Conservation (phyloP, 2,329 filamentous ascomycete species). For the Neofusicoccum sp. region DNA sequence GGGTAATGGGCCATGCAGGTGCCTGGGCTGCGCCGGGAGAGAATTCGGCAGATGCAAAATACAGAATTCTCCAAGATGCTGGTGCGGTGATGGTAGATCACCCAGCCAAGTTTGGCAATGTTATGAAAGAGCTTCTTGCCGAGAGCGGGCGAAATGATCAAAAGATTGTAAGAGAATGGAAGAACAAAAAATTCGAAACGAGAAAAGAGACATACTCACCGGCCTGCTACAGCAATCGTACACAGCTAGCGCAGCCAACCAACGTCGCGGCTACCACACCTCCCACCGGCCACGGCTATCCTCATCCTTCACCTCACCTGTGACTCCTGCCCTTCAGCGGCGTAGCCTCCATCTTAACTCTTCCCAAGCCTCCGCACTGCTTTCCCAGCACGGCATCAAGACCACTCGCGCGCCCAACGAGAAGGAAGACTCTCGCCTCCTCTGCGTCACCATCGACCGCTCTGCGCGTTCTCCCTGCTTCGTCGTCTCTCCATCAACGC, state of each 20-base stretch:
- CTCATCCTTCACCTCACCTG: neutral
- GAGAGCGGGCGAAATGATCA: slow-evolving; percentile 41
- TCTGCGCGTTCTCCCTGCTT: slow-evolving; percentile 62
- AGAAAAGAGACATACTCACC: neutral
- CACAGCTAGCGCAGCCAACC: slow-evolving; percentile 34
- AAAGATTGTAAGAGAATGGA: slow-evolving; percentile 35
- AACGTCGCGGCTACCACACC: slow-evolving; percentile 51
- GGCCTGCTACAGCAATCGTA: slow-evolving; percentile 29
- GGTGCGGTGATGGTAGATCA: slow-evolving; percentile 72
- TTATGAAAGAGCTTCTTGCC: slow-evolving; percentile 62
- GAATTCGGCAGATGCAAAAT: slow-evolving; percentile 63
- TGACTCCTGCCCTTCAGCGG: slow-evolving; percentile 34
- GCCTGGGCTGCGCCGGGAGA: slow-evolving; percentile 69
- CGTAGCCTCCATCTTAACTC: slow-evolving; percentile 57
- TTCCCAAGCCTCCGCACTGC: slow-evolving; percentile 54
- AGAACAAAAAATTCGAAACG: neutral
- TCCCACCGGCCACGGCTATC: slow-evolving; percentile 18
- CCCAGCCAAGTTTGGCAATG: slow-evolving; percentile 69
- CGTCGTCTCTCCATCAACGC: slow-evolving; percentile 55
- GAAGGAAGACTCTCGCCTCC: slow-evolving; percentile 46
- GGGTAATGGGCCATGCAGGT: slow-evolving; percentile 77
- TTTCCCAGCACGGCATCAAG: slow-evolving; percentile 52
- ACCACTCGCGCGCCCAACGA: slow-evolving; percentile 43
- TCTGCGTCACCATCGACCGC: slow-evolving; percentile 67
- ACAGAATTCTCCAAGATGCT: slow-evolving; percentile 62